Base-by-base conservation (phyloP, 495 filamentous ascomycete genomes). In the Penicillium chermesinum region DNA sequence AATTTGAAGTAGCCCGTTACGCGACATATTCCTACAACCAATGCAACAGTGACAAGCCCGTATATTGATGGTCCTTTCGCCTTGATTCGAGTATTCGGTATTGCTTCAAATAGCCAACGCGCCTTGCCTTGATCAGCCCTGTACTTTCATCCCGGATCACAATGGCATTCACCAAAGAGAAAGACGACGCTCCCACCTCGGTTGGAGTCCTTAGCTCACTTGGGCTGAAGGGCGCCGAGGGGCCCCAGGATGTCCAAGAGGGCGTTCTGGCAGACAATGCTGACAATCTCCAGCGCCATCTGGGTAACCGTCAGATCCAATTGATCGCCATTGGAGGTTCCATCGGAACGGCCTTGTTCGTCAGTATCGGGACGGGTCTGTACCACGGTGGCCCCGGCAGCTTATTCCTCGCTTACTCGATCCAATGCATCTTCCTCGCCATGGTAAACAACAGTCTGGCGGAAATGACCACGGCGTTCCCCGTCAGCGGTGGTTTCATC, bases 401-500 rank as follows among this genome's bases (percentile, higher is more conserved):
- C 20, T 60, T 84, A 48, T 66, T 81, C 51, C 19, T 69, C 14
- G 62, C 62, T 9, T 66, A 65, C 34, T 61, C 57, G 13, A 43
- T 76, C n/a, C 56, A 70, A 44, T 50, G 50, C 34, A 55, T 61
- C 9, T 53, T 74, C 21, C 19, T 69, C 13, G 62, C 60, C 53
- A 62, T 66, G 56, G 50, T 71, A 38, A 65, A 63, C 41, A 63
- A 63, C 44, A 61, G 57, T n/a, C 33, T 78, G 4, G 74, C 65
- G n/a, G 74, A 78, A 52, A 63, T 78, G 63, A 67, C 64, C n/a
- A 66, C 70, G 20, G 60, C 72, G 22, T 66, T 78, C 57, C 84
- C 84, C 12, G 77, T 82, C 15, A 77, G 73, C 20, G 84, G 73
- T 54, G 72, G 18, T 70, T 90, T 90, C 57, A 85, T 91, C 58